These are phyloP conservation scores for Bryoerythrophyllum caledonicum DNA, from an alignment of 225 moss, liverwort and hornwort genomes.

Conservation along the genomic window DNA sequence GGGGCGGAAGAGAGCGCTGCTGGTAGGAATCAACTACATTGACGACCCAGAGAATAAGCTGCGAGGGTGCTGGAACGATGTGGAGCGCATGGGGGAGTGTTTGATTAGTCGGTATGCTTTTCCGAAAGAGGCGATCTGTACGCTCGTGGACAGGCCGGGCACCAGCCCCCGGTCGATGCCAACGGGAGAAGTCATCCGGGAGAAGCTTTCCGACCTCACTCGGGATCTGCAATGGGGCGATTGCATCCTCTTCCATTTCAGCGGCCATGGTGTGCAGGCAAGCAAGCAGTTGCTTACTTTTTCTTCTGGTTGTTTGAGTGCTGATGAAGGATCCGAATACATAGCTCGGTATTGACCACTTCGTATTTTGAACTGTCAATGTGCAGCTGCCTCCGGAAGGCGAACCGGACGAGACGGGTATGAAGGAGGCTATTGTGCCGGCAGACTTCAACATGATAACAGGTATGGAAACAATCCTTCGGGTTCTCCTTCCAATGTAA, in stretches of 20 bases:
- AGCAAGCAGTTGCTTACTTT: not conserved
- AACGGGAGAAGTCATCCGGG: conserved; percentile 63
- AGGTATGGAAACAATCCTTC: conserved; percentile 24
- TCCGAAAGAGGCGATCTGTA: conserved; percentile 23
- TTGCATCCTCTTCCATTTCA: conserved; percentile 60
- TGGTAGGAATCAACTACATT: conserved; percentile 54
- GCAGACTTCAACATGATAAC: conserved; percentile 64
- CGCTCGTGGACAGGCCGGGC: conserved; percentile 39
- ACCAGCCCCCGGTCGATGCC: conserved; percentile 37
- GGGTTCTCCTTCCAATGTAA: not conserved
- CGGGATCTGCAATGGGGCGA: conserved; percentile 45
- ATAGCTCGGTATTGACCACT: not conserved
- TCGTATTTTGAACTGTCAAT: not conserved
- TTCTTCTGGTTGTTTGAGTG: not conserved
- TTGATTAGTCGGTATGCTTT: conserved; percentile 43
- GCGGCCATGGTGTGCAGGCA: conserved; percentile 65
- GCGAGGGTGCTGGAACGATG: conserved; percentile 53
- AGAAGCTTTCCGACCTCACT: too few relatives aligned
- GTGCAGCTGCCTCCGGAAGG: conserved; percentile 60
- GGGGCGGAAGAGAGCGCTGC: conserved; percentile 44
- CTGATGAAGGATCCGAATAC: not conserved
- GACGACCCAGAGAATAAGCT: conserved; percentile 22
- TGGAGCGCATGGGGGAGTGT: conserved; percentile 27
- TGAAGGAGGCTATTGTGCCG: conserved; percentile 67
- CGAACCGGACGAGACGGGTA: conserved; percentile 53